These are phyloP conservation scores for Corylus heterophylla DNA, from an alignment of 306 rosid genomes.

Conservation along the genomic window DNA sequence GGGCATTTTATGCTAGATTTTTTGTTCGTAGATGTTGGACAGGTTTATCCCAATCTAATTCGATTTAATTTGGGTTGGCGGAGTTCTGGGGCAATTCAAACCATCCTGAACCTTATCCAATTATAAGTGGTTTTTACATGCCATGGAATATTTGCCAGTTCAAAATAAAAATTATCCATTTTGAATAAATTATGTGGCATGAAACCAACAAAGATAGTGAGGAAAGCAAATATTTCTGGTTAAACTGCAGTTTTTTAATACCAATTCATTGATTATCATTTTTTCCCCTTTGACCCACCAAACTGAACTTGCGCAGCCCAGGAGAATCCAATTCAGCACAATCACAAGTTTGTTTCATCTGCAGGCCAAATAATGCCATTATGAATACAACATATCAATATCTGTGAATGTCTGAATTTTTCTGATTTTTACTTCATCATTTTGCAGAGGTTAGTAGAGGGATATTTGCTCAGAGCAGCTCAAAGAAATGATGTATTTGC, in stretches of 20 bases:
- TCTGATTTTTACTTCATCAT: conserved; percentile 27
- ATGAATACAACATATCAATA: neutral
- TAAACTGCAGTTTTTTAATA: neutral
- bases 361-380: neutral
- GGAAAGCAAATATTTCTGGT: neutral
- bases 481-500: conserved; percentile 95
- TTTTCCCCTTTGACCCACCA: neutral
- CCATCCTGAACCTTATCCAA: neutral
- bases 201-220: neutral
- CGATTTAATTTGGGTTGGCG: neutral
- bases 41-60: neutral
- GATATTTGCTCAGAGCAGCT: conserved; percentile 94
- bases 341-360: conserved; percentile 4
- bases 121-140: neutral
- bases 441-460: conserved; percentile 89
- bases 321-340: neutral
- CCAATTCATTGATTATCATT: neutral
- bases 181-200: neutral
- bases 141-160: neutral
- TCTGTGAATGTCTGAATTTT: conserved; percentile 5
- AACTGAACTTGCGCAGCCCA: neutral
- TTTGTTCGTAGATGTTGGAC: too few species aligned
- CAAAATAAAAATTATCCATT: neutral
- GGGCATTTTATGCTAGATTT: neutral
- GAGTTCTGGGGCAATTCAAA: neutral